Conservation (phyloP, 208 protist genomes). For the Wallacemonas sp. region DNA sequence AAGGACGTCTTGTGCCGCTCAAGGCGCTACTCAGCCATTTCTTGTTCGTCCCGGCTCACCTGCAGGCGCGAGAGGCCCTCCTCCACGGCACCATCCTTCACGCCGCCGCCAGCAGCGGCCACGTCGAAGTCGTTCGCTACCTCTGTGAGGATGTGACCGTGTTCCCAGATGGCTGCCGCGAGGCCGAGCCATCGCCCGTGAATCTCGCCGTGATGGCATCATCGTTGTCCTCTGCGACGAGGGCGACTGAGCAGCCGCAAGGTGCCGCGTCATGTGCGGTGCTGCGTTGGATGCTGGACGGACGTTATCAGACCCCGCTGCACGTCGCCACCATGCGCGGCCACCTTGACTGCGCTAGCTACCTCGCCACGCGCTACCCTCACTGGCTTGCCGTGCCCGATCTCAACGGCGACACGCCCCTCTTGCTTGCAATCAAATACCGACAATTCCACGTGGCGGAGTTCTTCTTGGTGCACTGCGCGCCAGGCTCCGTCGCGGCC, state of each 20-base stretch:
- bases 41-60: conserved; percentile 43
- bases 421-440: conserved; percentile 56
- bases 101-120: conserved; percentile 38
- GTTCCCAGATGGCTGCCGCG: conserved; percentile 1
- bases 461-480: conserved; percentile 43
- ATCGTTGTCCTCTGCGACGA: background rate
- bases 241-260: background rate
- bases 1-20: conserved; percentile 50
- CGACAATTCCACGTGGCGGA: conserved; percentile 45
- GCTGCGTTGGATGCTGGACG: conserved; percentile 34
- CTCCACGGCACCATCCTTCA: conserved; percentile 44
- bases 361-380: conserved; percentile 43
- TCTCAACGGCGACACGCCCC: conserved; percentile 67
- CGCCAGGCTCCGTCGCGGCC: conserved; percentile 38
- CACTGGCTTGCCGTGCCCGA: conserved; percentile 36
- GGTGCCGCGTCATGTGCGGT: background rate
- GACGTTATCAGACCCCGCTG: conserved; percentile 61
- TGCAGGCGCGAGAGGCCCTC: conserved; percentile 34
- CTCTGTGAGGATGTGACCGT: conserved; percentile 52
- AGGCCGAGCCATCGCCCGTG: conserved; percentile 6
- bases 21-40: conserved; percentile 64
- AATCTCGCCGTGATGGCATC: conserved; percentile 16
- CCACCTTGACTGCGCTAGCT: conserved; percentile 39
- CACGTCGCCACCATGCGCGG: conserved; percentile 62
- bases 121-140: conserved; percentile 54